Percentiles rank a stretch among this genome's conserved stretches.
phyloP scores from a whole-genome alignment of 108 stramenopile species.

The Halocafeteria seosinensis region DNA sequence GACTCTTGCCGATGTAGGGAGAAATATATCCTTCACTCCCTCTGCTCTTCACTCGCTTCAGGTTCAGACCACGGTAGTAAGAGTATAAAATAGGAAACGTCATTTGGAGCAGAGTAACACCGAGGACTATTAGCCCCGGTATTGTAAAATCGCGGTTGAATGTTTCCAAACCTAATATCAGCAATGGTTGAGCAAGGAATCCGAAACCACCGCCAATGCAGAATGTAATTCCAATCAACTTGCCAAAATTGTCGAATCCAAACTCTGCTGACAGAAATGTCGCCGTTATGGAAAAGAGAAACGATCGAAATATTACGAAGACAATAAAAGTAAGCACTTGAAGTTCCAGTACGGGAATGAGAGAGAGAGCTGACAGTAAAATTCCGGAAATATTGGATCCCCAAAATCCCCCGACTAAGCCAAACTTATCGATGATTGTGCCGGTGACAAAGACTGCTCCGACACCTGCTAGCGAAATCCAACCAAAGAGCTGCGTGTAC shows the following conservation, averaged over 20 bases:
- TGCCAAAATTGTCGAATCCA: background rate
- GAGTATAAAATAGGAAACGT: too few relatives aligned
- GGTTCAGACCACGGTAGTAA: too few relatives aligned
- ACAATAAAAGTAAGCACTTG: background rate
- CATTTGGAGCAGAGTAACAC: too few relatives aligned
- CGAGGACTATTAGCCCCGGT: too few relatives aligned
- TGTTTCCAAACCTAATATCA: background rate
- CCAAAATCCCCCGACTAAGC: background rate
- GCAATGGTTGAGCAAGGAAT: background rate
- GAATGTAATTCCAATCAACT: background rate
- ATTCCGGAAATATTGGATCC: background rate
- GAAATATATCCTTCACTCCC: too few relatives aligned
- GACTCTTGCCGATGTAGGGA: too few relatives aligned
- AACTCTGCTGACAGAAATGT: background rate
- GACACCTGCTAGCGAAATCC: background rate
- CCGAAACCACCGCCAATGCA: background rate
- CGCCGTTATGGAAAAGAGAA: background rate
- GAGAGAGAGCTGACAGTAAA: background rate
- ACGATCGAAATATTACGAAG: background rate
- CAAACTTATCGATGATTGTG: background rate
- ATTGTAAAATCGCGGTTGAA: background rate
- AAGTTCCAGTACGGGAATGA: background rate
- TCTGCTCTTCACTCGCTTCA: too few relatives aligned
- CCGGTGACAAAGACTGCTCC: background rate
- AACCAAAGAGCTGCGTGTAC: background rate